A percentile compares a stretch with the other conserved stretches of the same genome.
These are phyloP conservation scores for Trichoderma afroharzianum DNA, from an alignment of 2,329 filamentous ascomycete genomes.

Conservation along the genomic window DNA sequence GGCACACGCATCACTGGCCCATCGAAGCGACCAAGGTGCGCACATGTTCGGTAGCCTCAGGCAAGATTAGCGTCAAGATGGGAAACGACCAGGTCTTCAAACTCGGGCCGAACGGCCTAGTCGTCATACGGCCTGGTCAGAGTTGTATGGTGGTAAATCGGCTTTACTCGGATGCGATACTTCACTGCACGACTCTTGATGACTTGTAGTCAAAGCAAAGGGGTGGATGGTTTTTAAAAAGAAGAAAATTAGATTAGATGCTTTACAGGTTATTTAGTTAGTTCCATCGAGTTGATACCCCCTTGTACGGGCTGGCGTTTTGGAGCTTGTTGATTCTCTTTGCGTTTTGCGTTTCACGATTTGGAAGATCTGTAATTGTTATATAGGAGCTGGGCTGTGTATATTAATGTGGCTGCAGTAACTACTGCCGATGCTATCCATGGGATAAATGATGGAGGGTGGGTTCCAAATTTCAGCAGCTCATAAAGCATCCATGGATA, in stretches of 20 bases:
- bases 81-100: slow-evolving; percentile 33
- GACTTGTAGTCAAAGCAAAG: neutral
- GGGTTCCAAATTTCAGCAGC: neutral
- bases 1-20: slow-evolving; percentile 32
- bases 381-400: neutral
- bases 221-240: neutral
- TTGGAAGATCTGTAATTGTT: neutral
- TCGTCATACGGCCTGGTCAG: slow-evolving; percentile 39
- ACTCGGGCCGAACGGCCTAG: slow-evolving; percentile 43
- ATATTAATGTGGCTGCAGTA: neutral
- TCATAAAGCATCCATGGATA: too few species aligned
- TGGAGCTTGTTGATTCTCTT: neutral
- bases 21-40: slow-evolving; percentile 32
- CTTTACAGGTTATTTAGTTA: neutral
- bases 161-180: slow-evolving; percentile 41
- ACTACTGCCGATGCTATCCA: neutral
- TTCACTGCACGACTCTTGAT: slow-evolving; percentile 40
- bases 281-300: slow-evolving; percentile 8
- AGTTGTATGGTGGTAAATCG: slow-evolving; percentile 40
- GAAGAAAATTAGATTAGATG: neutral
- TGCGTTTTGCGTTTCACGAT: neutral
- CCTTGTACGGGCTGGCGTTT: slow-evolving; percentile 3
- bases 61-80: slow-evolving; percentile 40
- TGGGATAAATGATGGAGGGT: neutral
- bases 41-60: slow-evolving; percentile 38